phyloP scores from a whole-genome alignment of 2,329 filamentous ascomycete genomes.

The Tolypocladium guangdongense region DNA sequence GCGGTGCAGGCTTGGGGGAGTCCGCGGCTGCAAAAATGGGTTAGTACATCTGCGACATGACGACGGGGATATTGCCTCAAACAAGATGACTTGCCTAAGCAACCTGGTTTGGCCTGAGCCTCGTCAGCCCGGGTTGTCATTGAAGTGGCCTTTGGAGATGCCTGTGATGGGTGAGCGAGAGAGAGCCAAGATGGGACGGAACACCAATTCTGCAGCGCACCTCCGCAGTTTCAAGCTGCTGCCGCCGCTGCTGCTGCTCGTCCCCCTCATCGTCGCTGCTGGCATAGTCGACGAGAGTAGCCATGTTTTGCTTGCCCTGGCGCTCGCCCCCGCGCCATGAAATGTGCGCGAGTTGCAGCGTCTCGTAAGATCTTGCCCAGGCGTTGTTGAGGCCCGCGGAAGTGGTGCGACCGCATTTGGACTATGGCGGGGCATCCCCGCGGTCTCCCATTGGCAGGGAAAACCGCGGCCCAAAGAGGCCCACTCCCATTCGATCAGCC shows the following conservation, averaged over 20 bases:
- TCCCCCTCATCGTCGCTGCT: slow-evolving; percentile 42
- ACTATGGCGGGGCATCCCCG: slow-evolving; percentile 1
- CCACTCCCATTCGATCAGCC: background rate
- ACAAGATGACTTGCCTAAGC: background rate
- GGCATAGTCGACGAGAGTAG: slow-evolving; percentile 36
- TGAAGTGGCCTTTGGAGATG: background rate
- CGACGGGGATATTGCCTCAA: background rate
- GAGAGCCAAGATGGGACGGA: background rate
- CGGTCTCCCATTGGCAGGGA: background rate
- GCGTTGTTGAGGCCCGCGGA: background rate
- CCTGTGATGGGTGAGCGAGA: background rate
- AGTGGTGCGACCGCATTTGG: background rate
- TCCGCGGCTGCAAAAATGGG: background rate
- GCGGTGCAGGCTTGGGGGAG: background rate
- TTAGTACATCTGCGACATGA: background rate
- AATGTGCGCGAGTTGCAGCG: background rate
- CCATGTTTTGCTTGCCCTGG: slow-evolving; percentile 17
- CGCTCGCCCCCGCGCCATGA: background rate
- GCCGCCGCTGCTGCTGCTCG: slow-evolving; percentile 3
- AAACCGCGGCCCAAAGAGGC: background rate
- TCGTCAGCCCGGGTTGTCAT: background rate
- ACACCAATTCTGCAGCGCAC: background rate
- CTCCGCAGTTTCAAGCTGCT: background rate
- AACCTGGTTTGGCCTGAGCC: background rate
- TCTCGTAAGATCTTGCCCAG: background rate